A percentile compares a stretch with the other conserved stretches of the same genome.
These are phyloP conservation scores for Dryas alaskensis DNA, from an alignment of 306 rosid species.

Conservation along the genomic window DNA sequence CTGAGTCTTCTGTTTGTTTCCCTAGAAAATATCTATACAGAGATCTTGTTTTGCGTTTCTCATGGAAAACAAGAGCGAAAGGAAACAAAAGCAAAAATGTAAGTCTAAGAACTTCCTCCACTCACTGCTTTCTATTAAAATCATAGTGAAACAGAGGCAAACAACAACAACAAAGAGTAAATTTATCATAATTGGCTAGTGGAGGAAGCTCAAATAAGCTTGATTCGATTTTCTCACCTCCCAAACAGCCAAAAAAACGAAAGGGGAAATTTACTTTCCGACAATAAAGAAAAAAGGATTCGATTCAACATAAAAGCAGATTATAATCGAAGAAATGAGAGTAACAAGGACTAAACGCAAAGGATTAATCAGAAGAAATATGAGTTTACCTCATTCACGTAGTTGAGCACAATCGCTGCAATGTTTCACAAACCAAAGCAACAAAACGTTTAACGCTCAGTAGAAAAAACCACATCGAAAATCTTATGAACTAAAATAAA, in stretches of 20 bases:
- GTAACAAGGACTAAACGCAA: not conserved
- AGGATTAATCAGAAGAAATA: not conserved
- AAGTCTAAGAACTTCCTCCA: not conserved
- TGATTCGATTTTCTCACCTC: not conserved
- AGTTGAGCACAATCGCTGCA: constrained; percentile 85
- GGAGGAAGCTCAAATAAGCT: not conserved
- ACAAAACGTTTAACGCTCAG: not conserved
- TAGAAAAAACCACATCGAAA: constrained; percentile 10
- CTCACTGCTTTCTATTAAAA: not conserved
- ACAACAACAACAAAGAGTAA: not conserved
- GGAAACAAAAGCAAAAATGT: too few species aligned
- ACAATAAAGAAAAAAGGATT: not conserved
- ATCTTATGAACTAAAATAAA: not conserved
- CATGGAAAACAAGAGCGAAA: too few species aligned
- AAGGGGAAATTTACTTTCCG: not conserved
- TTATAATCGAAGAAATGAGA: not conserved
- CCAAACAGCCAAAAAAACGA: constrained; percentile 4
- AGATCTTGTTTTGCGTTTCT: not conserved
- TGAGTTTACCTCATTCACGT: constrained; percentile 66
- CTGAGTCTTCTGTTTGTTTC: not conserved
- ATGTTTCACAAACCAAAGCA: constrained; percentile 16
- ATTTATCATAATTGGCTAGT: not conserved
- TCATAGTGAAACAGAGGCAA: not conserved
- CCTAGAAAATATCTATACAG: not conserved
- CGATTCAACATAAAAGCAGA: not conserved